Evolutionary conservation across 2,329 filamentous ascomycete genomes (phyloP), one percentile per base, ranked within the genome.

Genomic region (Penicillium vulpinum): DNA sequence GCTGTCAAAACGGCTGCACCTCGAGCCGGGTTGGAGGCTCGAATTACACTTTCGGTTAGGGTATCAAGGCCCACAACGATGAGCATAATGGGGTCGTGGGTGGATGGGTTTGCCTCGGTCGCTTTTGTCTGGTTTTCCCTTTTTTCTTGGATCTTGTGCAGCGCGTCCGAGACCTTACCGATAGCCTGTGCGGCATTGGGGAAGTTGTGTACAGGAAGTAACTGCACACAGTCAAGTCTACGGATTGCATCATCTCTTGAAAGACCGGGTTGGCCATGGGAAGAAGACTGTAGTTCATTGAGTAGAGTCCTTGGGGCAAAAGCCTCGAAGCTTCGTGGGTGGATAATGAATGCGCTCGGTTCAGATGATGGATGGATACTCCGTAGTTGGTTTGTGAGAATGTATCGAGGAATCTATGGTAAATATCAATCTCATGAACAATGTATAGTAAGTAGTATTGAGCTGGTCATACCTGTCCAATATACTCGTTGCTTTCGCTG

Each of bases 61-160:
- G 67, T 64, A 40, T 77, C 75, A 15, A 77, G 69, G 2, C 74
- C 74, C 38, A 65, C 72, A 16, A 76, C 60, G 8, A 76, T 67
- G 21, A 75, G 55, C 1, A 74, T 45, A 16, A 68, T 55, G 2
- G 61, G 56, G 2, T 49, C 26, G 2, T 51, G 1, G 9, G 5
- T 22, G 11, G 39, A 35, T 3, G 24, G 15, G n/a, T 15, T 24
- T 11, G n/a, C 6, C 2, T 38, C 54, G 9, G 40, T 41, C 5
- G 28, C 11, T 31, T 40, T 40, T 11, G 2, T 46, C 24, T 22
- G 36, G 16, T 43, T 29, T 15, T 62, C 51, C 36, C 56, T 57
- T 21, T 53, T 50, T 29, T 64, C 58, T 53, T 58, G 52, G 16
- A 63, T 58, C 13, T 52, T 53, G 10, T 70, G 56, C 15, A 75